These are phyloP conservation scores for Colletotrichum liaoningense DNA, from an alignment of 2,329 filamentous ascomycete genomes.

Conservation along the genomic window DNA sequence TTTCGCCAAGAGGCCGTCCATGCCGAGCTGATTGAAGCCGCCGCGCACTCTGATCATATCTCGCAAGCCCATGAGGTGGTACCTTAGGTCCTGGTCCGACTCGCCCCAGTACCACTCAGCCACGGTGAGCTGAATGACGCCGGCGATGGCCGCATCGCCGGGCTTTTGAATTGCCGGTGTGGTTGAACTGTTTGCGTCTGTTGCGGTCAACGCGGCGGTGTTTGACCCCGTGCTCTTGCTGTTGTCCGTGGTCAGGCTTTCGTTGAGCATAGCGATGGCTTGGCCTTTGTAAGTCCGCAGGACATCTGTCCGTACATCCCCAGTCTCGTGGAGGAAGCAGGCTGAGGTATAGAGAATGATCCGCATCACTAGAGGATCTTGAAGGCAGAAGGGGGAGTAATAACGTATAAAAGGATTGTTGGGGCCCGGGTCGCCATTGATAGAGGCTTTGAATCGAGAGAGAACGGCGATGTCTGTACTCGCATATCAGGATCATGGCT, in stretches of 20 bases:
- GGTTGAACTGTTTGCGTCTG: not conserved
- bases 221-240: not conserved
- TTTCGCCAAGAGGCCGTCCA: conserved; percentile 60
- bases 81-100: conserved; percentile 52
- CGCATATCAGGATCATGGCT: not conserved
- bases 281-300: conserved; percentile 56
- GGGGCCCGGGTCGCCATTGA: conserved; percentile 60
- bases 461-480: conserved; percentile 60
- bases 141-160: conserved; percentile 59
- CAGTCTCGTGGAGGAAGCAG: conserved; percentile 62
- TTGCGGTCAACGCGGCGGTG: not conserved
- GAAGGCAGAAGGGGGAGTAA: conserved; percentile 59
- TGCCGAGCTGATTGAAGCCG: conserved; percentile 56
- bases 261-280: conserved; percentile 59
- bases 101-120: conserved; percentile 68
- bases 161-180: conserved; percentile 41
- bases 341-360: conserved; percentile 62
- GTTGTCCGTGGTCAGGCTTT: conserved; percentile 52
- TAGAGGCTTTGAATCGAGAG: conserved; percentile 61
- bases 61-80: conserved; percentile 59
- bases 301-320: conserved; percentile 56
- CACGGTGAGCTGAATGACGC: conserved; percentile 60
- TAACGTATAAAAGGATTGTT: conserved; percentile 58
- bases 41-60: conserved; percentile 61
- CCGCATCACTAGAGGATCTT: conserved; percentile 61